Evolutionary conservation across 192 early-diverging fungal genomes (phyloP), one percentile per base, ranked within the genome.

Genomic region (Coemansia aciculifera): DNA sequence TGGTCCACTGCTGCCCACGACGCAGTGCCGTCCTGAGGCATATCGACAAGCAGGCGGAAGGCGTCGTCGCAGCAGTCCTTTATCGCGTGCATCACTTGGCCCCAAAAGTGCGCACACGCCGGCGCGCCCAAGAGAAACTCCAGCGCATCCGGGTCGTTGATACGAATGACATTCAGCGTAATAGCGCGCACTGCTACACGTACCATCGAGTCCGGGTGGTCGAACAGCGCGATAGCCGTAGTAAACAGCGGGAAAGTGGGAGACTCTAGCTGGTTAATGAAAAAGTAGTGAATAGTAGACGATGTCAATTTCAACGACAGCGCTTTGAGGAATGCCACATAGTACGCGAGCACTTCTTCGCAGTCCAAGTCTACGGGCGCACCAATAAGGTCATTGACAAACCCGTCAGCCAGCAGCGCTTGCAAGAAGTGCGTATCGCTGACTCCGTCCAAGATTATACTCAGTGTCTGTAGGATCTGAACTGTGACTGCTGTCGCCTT

Each of bases 201-300:
- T 13, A 90, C 85, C 90, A 92, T 91, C 63, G 84, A 79, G 49
- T 92, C 90, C 10, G 89, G 81, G 43, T 89, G 89, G 66, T 87
- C 84, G 63, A 88, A 90, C 63, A 88, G 86, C 42, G 73, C 67
- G 52, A 90, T 84, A 43, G 90, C 88, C 17, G 89, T 86, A 0
- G 87, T 87, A 62, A 90, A 92, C 44, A 87, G 78, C n/a, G 87
- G 88, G 73, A 87, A 81, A 8, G 12, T 11, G 1, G 29, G 15
- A 34, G 76, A 69, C 31, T 79, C 66, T 42, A 64, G 54, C 2
- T 31, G 64, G 65, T 77, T 64, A 64, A 88, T 89, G 63, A 87
- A 89, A 61, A 92, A 90, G 43, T 89, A 87, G 66, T 78, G 84
- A 24, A 89, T 84, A 0, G 91, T 89, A 57, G 81, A 84, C 8